phyloP scores from a whole-genome alignment of 805 yeast species.

The Starmerella khaoyaiensis region DNA sequence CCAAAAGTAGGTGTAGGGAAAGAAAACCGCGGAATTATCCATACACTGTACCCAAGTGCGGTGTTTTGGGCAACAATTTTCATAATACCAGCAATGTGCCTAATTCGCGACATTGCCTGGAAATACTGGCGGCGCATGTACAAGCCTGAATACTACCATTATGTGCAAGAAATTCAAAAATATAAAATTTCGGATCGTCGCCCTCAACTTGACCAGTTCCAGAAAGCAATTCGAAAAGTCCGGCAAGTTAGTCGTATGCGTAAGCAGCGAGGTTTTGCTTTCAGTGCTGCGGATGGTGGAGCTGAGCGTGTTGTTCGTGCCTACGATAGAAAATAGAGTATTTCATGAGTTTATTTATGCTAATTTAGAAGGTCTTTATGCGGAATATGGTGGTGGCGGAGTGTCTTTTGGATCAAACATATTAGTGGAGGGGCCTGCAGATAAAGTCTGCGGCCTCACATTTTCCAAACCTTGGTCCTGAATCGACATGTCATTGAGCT shows the following conservation, averaged over 20 bases:
- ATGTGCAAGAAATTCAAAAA: constrained; percentile 93
- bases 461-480: no score
- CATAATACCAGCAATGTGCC: constrained; percentile 63
- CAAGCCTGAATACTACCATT: constrained; percentile 83
- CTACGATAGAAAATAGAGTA: constrained; percentile 63
- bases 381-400: no score
- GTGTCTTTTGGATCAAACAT: no score
- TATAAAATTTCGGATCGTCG: constrained; percentile 84
- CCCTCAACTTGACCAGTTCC: constrained; percentile 95
- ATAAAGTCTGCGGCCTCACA: no score
- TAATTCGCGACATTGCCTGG: constrained; percentile 83
- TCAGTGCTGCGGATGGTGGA: constrained; percentile 90
- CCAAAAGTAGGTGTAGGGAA: constrained; percentile 70
- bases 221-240: constrained; percentile 89
- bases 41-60: constrained; percentile 61
- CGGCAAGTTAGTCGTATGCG: constrained; percentile 97
- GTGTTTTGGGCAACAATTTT: constrained; percentile 74
- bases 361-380: background rate
- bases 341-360: background rate
- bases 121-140: constrained; percentile 87
- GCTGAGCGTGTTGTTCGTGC: constrained; percentile 83
- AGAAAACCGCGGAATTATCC: constrained; percentile 71
- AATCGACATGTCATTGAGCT: no score
- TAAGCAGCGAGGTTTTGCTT: constrained; percentile 97
- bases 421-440: no score